Evolutionary conservation across 2,329 filamentous ascomycete species (phyloP).

Genomic region (Dothidotthia symphoricarpi): DNA sequence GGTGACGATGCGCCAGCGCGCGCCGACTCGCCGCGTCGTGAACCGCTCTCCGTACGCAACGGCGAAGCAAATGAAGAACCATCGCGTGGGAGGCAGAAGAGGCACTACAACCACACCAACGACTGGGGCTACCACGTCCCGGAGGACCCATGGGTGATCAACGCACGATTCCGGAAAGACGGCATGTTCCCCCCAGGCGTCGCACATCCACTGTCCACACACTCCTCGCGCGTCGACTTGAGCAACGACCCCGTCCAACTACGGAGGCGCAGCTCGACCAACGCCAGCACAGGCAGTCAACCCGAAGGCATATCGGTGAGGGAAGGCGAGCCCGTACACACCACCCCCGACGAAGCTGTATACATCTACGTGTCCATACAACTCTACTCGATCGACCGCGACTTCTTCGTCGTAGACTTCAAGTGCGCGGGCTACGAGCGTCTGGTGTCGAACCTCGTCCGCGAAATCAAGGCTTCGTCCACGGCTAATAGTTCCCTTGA

Average conservation of each 20-base stretch:
- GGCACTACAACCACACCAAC: slow-evolving; percentile 48
- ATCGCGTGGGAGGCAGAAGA: slow-evolving; percentile 40
- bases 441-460: slow-evolving; percentile 55
- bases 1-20: slow-evolving; percentile 17
- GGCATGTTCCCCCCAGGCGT: slow-evolving; percentile 62
- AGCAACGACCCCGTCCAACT: slow-evolving; percentile 23
- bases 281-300: slow-evolving; percentile 32
- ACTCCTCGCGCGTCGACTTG: slow-evolving; percentile 51
- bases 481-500: slow-evolving; percentile 15
- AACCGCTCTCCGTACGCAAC: slow-evolving; percentile 35
- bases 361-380: slow-evolving; percentile 92
- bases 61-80: slow-evolving; percentile 16
- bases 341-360: slow-evolving; percentile 62
- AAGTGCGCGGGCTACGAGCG: slow-evolving; percentile 98
- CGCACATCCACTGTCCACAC: slow-evolving; percentile 50
- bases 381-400: slow-evolving; percentile 67
- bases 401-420: slow-evolving; percentile 95
- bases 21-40: slow-evolving; percentile 18
- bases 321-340: slow-evolving; percentile 17
- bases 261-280: slow-evolving; percentile 35
- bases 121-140: slow-evolving; percentile 76
- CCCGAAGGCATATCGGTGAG: slow-evolving; percentile 25
- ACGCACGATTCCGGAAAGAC: slow-evolving; percentile 81
- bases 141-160: slow-evolving; percentile 91
- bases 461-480: slow-evolving; percentile 37